Evolutionary conservation across 768 basidiomycete species (phyloP).

Genomic region (Trametes coccinea): DNA sequence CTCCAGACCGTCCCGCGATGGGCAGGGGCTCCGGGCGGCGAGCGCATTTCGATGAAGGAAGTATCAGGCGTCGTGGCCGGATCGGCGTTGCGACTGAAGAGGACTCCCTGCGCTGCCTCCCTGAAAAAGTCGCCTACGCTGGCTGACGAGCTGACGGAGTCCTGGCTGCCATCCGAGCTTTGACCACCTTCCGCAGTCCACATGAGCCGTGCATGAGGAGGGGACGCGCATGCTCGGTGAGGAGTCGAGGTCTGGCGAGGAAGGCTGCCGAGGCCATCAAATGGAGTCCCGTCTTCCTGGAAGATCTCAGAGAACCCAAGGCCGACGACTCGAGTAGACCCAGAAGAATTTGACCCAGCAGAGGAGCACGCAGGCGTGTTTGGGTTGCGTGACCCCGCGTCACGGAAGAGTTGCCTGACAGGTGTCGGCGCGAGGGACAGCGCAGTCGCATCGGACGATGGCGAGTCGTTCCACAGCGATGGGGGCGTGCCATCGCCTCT

Average conservation of each 20-base stretch:
- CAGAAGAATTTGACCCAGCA: background rate
- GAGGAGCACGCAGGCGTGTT: background rate
- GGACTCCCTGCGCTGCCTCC: background rate
- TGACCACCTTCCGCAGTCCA: background rate
- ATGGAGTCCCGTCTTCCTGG: conserved; percentile 20
- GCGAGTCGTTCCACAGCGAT: conserved; percentile 3
- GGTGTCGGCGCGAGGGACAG: background rate
- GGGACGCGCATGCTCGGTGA: background rate
- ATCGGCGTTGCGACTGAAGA: background rate
- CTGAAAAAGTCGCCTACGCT: no score
- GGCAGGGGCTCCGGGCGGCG: background rate
- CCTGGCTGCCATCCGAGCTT: background rate
- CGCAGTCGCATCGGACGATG: background rate
- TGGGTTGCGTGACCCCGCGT: background rate
- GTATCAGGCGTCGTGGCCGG: background rate
- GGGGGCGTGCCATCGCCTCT: conserved; percentile 5
- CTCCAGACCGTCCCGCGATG: background rate
- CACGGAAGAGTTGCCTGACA: background rate
- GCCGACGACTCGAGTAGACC: background rate
- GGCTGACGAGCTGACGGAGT: background rate
- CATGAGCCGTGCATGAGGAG: background rate
- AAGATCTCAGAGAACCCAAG: conserved; percentile 17
- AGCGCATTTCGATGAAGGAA: background rate
- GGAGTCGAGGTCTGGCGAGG: conserved; percentile 3
- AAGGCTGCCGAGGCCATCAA: conserved; percentile 22